Evolutionary conservation across 192 early-diverging fungal genomes (phyloP), one percentile per base, ranked within the genome.

Genomic region (Mortierella hygrophila): DNA sequence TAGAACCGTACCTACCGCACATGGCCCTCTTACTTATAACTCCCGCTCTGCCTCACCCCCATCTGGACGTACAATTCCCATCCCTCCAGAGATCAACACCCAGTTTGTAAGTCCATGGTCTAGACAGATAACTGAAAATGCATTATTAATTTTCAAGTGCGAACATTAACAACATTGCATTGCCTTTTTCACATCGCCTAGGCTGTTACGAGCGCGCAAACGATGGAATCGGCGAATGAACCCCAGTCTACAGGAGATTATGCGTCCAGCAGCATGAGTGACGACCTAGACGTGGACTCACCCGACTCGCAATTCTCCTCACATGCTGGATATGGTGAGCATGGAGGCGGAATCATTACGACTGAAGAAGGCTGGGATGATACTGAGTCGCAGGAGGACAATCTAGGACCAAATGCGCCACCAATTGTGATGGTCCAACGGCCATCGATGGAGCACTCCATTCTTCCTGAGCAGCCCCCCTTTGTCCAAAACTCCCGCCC

Each of bases 331-430:
- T 65, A 65, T 15, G 60, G 60, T 10, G 60, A 65, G 29, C 60
- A 65, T 32, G 60, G 60, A 65, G 60, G 60, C 29, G 72, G 79
- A 8, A 69, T 86, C 40, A 77, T 77, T 6, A 76, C 41, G 2
- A 82, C 81, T 0, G 65, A 73, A 21, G 84, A 78, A 37, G 46
- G 74, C 20, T 85, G 83, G 83, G 78, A 76, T 46, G 79, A 74
- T 3, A 29, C n/a, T 1, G 73, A 65, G 42, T 46, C 65, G 7
- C 54, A 63, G 21, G 23, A 57, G 26, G 60, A 81, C 18, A 40
- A 29, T 65, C 60, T 65, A 2, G 32, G 29, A 65, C 9, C 60
- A 65, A 29, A 26, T 41, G 16, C 70, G 16, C 49, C 70, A 11
- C 84, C 84, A 1, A 11, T 57, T 57, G 79, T 86, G 20, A 9